Evolutionary conservation across 768 basidiomycete species (phyloP).

Genomic region (Suillus decipiens): DNA sequence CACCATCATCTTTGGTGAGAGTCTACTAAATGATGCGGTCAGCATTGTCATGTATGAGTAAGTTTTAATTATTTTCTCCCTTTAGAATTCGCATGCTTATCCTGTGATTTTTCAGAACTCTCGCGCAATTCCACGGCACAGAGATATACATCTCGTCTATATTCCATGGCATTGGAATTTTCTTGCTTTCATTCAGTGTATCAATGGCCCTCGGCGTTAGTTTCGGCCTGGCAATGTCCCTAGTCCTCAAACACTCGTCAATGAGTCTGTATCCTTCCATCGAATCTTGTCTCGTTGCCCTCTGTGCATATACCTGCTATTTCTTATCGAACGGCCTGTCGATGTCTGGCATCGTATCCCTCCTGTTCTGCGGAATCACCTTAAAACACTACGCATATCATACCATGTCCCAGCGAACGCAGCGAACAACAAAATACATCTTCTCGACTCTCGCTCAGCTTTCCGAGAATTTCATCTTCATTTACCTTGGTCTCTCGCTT

Average conservation of each 20-base stretch:
- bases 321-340: slow-evolving; percentile 97
- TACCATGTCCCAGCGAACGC: slow-evolving; percentile 95
- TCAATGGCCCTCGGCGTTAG: slow-evolving; percentile 93
- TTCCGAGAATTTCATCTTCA: slow-evolving; percentile 99
- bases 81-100: slow-evolving; percentile 8
- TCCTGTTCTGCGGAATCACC: slow-evolving; percentile 98
- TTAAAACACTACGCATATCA: slow-evolving; percentile 99
- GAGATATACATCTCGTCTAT: slow-evolving; percentile 86
- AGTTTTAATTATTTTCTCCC: slow-evolving; percentile 38
- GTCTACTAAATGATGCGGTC: slow-evolving; percentile 96
- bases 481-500: slow-evolving; percentile 96
- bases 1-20: slow-evolving; percentile 96
- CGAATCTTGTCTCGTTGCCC: slow-evolving; percentile 93
- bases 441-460: slow-evolving; percentile 93
- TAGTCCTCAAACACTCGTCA: slow-evolving; percentile 93
- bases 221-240: slow-evolving; percentile 89
- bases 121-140: slow-evolving; percentile 87
- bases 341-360: slow-evolving; percentile 96
- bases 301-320: slow-evolving; percentile 95
- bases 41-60: slow-evolving; percentile 99
- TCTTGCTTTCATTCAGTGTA: slow-evolving; percentile 91
- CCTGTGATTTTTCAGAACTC: slow-evolving; percentile 55
- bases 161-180: slow-evolving; percentile 97
- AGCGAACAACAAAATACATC: slow-evolving; percentile 92
- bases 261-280: slow-evolving; percentile 87